Base-by-base conservation (phyloP, 2,329 filamentous ascomycete species). In the Hypomyces rosellus region DNA sequence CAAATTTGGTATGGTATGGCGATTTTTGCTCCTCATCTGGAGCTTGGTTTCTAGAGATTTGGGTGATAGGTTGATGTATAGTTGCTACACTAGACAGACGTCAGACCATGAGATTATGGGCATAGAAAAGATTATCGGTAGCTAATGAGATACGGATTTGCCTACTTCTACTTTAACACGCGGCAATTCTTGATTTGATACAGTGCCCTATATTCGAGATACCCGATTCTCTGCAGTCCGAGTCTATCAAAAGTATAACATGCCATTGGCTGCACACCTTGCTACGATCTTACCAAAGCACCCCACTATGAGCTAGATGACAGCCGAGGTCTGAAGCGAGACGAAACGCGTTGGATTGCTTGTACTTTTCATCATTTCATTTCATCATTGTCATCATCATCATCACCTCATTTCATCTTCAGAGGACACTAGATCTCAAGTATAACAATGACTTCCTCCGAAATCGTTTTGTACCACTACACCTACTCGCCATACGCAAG, bases 391-490 rank as follows among this genome's bases (percentile, higher is more conserved):
- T 14, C 9, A 38, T 42, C 16, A 11, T 30, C 20, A 5, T 46
- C 44, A 46, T 14, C 9, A 38, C 5, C 16, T 22, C n/a, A 11
- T 42, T 42, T 42, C 16, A 12, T 30, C 9, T 5, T 30, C 25
- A 30, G 8, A 7, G 8, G 1, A 40, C 8, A 36, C 40, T 13
- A 39, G 8, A 14, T 30, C 4, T 18, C 34, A 18, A 25, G 12
- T 34, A 15, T 25, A 38, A 34, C 33, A 4, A 63, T 64, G 62
- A 45, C 58, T 8, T 37, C 44, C 37, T 49, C 55, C 20, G 46
- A 51, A 3, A 75, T 85, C 16, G 70, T 86, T 7, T 61, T 88
- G 1, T 88, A 84, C 63, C 82, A 86, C 65, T 88, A 88, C 63
- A 63, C 72, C 1, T 75, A 72, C 59, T 88, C 84, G 11, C 84